A percentile compares a stretch with the other conserved stretches of the same genome.
Evolutionary conservation across 2,329 filamentous ascomycete genomes (phyloP).

Genomic region (Phyllosticta ampelicida): DNA sequence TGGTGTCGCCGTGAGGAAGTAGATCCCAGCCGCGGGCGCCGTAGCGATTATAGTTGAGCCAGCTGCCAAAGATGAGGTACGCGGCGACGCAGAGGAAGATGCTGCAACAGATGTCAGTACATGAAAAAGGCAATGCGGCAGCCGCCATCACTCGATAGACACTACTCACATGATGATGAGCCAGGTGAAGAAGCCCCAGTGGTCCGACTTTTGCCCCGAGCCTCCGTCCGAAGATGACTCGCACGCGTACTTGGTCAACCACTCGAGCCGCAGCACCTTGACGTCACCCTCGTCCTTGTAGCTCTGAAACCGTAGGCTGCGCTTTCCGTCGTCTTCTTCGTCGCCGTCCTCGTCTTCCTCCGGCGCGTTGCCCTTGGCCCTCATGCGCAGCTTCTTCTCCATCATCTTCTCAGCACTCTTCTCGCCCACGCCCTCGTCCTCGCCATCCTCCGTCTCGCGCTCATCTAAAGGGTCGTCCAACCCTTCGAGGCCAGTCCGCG

Average conservation of each 20-base stretch:
- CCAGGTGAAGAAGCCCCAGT: conserved; percentile 98
- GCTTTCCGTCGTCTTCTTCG: conserved; percentile 18
- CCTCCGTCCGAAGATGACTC: conserved; percentile 34
- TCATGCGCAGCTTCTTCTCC: conserved; percentile 19
- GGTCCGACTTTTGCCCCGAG: conserved; percentile 34
- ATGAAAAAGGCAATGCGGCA: no score
- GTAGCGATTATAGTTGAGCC: conserved; percentile 98
- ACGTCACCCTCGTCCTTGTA: conserved; percentile 53
- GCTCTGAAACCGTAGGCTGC: conserved; percentile 60
- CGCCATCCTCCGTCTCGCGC: conserved; percentile 26
- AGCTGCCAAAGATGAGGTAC: conserved; percentile 95
- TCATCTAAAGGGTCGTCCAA: conserved; percentile 30
- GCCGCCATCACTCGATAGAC: no score
- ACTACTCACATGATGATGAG: conserved; percentile 79
- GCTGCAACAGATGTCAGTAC: no score
- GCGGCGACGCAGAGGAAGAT: conserved; percentile 74
- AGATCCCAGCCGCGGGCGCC: conserved; percentile 92
- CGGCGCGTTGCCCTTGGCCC: conserved; percentile 11
- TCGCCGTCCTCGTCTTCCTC: conserved; percentile 3
- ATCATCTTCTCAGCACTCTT: conserved; percentile 22
- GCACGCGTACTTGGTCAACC: conserved; percentile 83
- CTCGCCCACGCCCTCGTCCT: conserved; percentile 31
- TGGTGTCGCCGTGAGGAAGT: conserved; percentile 81
- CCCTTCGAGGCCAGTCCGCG: conserved; percentile 48
- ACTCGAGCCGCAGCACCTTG: conserved; percentile 63